Conservation (phyloP, 2,329 filamentous ascomycete genomes). For the Xenoacremonium recifei region DNA sequence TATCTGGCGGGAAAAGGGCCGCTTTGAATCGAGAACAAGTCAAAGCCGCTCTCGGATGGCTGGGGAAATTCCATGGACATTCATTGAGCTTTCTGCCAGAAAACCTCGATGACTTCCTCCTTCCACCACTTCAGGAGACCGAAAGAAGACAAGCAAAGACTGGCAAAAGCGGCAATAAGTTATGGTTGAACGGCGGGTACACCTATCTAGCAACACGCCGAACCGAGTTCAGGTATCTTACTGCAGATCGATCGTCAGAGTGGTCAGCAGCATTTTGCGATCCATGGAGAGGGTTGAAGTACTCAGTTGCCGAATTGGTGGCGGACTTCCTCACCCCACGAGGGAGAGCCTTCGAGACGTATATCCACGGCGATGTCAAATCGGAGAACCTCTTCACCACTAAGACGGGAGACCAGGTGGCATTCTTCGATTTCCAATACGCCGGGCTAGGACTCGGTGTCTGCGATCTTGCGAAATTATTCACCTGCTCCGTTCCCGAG, state of each 20-base stretch:
- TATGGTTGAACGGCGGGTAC: slow-evolving; percentile 68
- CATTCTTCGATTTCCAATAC: slow-evolving; percentile 71
- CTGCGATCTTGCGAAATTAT: slow-evolving; percentile 65
- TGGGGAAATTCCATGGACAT: slow-evolving; percentile 58
- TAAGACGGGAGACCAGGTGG: slow-evolving; percentile 46
- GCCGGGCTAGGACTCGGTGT: slow-evolving; percentile 62
- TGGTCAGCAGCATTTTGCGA: slow-evolving; percentile 53
- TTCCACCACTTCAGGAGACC: slow-evolving; percentile 56
- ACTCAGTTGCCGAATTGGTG: slow-evolving; percentile 50
- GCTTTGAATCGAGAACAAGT: slow-evolving; percentile 48
- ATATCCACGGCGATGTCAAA: slow-evolving; percentile 69
- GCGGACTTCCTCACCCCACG: slow-evolving; percentile 49
- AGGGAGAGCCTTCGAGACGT: slow-evolving; percentile 48
- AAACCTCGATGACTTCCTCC: slow-evolving; percentile 36
- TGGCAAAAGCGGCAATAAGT: slow-evolving; percentile 18
- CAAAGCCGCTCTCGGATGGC: slow-evolving; percentile 57
- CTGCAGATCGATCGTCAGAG: slow-evolving; percentile 46
- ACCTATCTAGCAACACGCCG: slow-evolving; percentile 65
- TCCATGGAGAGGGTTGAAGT: slow-evolving; percentile 14
- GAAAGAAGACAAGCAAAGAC: slow-evolving; percentile 21
- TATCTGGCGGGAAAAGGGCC: slow-evolving; percentile 54
- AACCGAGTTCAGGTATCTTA: slow-evolving; percentile 52
- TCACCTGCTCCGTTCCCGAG: slow-evolving; percentile 63
- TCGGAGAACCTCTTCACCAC: slow-evolving; percentile 66
- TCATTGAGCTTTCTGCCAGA: slow-evolving; percentile 42